Evolutionary conservation across 192 early-diverging fungal genomes (phyloP).

Genomic region (Funneliformis mosseae): DNA sequence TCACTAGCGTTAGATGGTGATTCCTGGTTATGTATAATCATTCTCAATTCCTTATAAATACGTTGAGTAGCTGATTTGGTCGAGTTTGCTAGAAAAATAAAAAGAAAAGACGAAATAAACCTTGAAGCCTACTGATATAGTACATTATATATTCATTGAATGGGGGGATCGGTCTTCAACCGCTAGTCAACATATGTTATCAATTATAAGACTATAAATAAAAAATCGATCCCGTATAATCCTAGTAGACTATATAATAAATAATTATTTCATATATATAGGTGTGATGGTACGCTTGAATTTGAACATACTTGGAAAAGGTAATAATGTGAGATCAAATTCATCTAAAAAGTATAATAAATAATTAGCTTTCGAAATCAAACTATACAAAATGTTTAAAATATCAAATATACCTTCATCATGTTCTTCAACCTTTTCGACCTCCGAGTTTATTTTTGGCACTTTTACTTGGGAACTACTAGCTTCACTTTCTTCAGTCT

Average conservation of each 20-base stretch:
- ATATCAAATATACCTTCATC: background rate
- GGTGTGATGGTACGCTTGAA: background rate
- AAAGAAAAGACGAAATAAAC: background rate
- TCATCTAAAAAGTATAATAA: background rate
- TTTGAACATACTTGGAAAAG: background rate
- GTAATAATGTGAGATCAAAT: background rate
- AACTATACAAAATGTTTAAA: background rate
- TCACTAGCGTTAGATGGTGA: slow-evolving; percentile 26
- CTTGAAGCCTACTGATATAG: background rate
- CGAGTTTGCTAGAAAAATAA: slow-evolving; percentile 6
- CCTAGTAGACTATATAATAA: no score
- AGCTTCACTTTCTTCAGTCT: background rate
- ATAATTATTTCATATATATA: background rate
- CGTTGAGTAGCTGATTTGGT: slow-evolving; percentile 36
- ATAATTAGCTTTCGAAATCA: background rate
- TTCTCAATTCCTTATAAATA: slow-evolving; percentile 31
- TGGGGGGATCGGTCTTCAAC: no score
- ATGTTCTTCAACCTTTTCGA: background rate
- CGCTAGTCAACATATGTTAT: no score
- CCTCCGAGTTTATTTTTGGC: background rate
- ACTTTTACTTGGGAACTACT: background rate
- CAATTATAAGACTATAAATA: no score
- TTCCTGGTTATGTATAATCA: slow-evolving; percentile 31
- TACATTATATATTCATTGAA: no score
- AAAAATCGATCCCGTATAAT: no score